Base-by-base conservation (phyloP, 1,139 yeast species). In the Lodderomyces jiufengensis region DNA sequence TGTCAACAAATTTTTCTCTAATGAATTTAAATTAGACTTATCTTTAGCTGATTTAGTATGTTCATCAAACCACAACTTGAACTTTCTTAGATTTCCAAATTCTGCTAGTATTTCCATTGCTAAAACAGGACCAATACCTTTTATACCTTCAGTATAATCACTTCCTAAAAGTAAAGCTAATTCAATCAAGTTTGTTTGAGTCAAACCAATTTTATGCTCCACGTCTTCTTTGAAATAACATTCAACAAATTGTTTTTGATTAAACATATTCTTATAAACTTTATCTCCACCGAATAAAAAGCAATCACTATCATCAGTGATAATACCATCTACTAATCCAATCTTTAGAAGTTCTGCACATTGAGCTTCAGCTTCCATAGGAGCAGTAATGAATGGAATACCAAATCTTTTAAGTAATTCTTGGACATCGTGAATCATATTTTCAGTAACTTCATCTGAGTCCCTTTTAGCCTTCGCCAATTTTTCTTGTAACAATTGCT, bases 361-460 rank as follows among this genome's bases (percentile, higher is more conserved):
- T 52, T 92, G 98, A 0, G 97, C 97, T 63, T 92, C 98, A 1
- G 98, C 98, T 59, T 92, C 98, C 87, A 86, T 87, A 0, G 97
- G 97, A 0, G 97, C 97, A 0, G 96, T 86, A 6, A 92, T 75
- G 49, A 78, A 92, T 0, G 98, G 98, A 9, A 92, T 84, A 1
- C 98, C 98, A 64, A 94, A 94, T 38, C 94, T 58, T 24, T 82
- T 75, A 5, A 94, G 65, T 27, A 94, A 65, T 43, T 87, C 95
- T 57, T 92, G 97, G 9, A 95, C 94, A 53, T 92, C 97, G 31
- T 72, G 70, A 15, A 92, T 76, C 97, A 94, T 92, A 3, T 76
- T 76, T 12, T 77, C 77, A 0, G 96, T 84, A 0, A 92, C 97
- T 49, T 85, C 95, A 50, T 92, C 98, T 0, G 97, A 78, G 56